These are phyloP conservation scores for Bondarzewia mesenterica DNA, from an alignment of 1,284 basidiomycete genomes.

Conservation along the genomic window DNA sequence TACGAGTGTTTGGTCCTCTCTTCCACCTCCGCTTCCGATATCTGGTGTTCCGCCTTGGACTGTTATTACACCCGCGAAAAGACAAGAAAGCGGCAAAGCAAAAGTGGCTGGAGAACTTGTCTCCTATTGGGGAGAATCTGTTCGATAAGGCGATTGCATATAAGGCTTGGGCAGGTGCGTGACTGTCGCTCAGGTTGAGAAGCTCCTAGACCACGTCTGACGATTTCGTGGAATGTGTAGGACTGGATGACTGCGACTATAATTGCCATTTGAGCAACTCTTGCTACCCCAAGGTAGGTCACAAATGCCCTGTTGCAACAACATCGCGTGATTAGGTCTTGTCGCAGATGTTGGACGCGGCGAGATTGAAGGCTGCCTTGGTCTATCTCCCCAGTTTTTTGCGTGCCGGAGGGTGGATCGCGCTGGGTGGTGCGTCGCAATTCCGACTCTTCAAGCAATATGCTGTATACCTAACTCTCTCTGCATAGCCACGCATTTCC, in stretches of 20 bases:
- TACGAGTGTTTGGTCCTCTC: conserved; percentile 48
- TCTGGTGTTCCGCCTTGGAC: conserved; percentile 27
- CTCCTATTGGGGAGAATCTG: conserved; percentile 51
- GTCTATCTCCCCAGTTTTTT: conserved; percentile 55
- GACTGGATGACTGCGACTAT: conserved; percentile 63
- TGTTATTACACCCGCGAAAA: conserved; percentile 31
- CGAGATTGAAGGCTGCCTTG: conserved; percentile 39
- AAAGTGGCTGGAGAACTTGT: conserved; percentile 34
- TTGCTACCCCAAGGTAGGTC: conserved; percentile 59
- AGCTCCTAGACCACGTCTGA: neutral
- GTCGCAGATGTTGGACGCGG: conserved; percentile 36
- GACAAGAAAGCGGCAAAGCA: conserved; percentile 21
- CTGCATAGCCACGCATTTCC: conserved; percentile 68
- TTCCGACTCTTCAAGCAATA: neutral
- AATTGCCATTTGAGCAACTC: conserved; percentile 72
- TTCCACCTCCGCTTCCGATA: conserved; percentile 29
- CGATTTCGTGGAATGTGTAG: conserved; percentile 24
- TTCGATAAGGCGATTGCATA: conserved; percentile 35
- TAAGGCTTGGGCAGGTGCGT: conserved; percentile 44
- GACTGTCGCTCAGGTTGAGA: conserved; percentile 19
- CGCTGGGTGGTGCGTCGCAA: conserved; percentile 50
- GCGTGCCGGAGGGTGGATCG: conserved; percentile 58
- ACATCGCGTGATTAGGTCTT: too few relatives aligned
- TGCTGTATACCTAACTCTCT: conserved; percentile 1
- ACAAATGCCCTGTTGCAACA: too few relatives aligned